A percentile compares a stretch with the other conserved stretches of the same genome.
Evolutionary conservation across 2,329 filamentous ascomycete genomes (phyloP).

Genomic region (Sclerotinia nivalis): DNA sequence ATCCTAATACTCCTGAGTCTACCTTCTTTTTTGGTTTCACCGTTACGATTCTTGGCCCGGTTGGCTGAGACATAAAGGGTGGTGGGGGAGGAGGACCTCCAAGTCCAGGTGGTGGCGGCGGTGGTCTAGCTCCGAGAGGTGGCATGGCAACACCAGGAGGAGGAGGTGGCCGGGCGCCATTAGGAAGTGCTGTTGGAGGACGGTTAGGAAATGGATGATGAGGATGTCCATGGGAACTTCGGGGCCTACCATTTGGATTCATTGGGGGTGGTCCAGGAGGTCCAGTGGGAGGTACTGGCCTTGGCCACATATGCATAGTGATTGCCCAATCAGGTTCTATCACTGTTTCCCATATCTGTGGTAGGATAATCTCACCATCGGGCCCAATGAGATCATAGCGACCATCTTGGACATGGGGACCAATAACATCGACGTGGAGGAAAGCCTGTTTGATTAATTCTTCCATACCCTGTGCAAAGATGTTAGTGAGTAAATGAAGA

Average conservation of each 20-base stretch:
- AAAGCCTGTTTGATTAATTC: constrained; percentile 84
- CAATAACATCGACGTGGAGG: constrained; percentile 73
- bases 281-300: constrained; percentile 27
- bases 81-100: constrained; percentile 21
- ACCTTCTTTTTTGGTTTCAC: constrained; percentile 27
- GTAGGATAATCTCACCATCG: constrained; percentile 79
- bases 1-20: constrained; percentile 33
- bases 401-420: constrained; percentile 73
- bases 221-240: constrained; percentile 26
- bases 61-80: constrained; percentile 19
- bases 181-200: constrained; percentile 25
- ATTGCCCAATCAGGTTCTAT: constrained; percentile 75
- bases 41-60: constrained; percentile 11
- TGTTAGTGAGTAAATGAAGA: constrained; percentile 34
- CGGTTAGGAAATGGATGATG: constrained; percentile 25
- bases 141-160: constrained; percentile 20
- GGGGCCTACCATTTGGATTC: constrained; percentile 22
- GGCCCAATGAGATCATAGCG: constrained; percentile 81
- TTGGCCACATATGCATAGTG: constrained; percentile 67
- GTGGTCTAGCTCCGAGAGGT: constrained; percentile 21
- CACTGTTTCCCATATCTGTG: constrained; percentile 78
- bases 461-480: constrained; percentile 69
- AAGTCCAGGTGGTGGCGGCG: constrained; percentile 23
- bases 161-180: constrained; percentile 27
- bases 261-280: constrained; percentile 21